Conservation (phyloP, 139 green algal genomes). For the Picochlorum costavermella region DNA sequence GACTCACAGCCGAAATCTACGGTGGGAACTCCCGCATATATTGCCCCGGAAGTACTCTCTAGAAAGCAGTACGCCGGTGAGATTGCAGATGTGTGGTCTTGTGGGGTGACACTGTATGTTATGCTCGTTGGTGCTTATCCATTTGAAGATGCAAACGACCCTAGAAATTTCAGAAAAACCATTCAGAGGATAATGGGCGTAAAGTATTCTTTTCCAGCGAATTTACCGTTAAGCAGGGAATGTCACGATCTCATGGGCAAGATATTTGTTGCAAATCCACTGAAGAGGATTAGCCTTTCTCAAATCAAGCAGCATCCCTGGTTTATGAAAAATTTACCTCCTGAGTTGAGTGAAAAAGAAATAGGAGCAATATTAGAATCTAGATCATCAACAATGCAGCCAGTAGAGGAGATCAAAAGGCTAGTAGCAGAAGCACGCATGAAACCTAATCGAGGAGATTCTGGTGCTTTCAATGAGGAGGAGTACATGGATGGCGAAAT, state of each 20-base stretch:
- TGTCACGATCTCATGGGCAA: slow-evolving; percentile 77
- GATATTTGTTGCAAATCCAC: slow-evolving; percentile 77
- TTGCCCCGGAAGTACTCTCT: slow-evolving; percentile 88
- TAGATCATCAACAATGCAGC: slow-evolving; percentile 22
- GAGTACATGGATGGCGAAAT: slow-evolving; percentile 52
- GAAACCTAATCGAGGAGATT: slow-evolving; percentile 19
- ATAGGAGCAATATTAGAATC: slow-evolving; percentile 13
- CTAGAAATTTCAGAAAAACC: slow-evolving; percentile 96
- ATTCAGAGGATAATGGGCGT: slow-evolving; percentile 94
- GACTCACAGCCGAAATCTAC: slow-evolving; percentile 95
- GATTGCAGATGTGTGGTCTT: slow-evolving; percentile 94
- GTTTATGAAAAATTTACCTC: slow-evolving; percentile 85
- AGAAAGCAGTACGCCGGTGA: slow-evolving; percentile 84
- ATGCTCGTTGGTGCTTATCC: slow-evolving; percentile 97
- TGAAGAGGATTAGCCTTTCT: slow-evolving; percentile 68
- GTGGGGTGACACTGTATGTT: slow-evolving; percentile 97
- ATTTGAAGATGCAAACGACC: slow-evolving; percentile 93
- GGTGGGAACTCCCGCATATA: slow-evolving; percentile 99
- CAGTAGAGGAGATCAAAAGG: slow-evolving; percentile 42
- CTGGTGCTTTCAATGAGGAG: slow-evolving; percentile 40
- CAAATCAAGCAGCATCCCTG: slow-evolving; percentile 85
- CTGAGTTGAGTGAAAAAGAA: slow-evolving; percentile 54
- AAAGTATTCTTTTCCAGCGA: slow-evolving; percentile 71
- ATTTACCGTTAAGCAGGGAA: slow-evolving; percentile 63
- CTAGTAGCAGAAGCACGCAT: slow-evolving; percentile 37